Base-by-base conservation (phyloP, 768 basidiomycete species). In the Phylloporus arenicola region DNA sequence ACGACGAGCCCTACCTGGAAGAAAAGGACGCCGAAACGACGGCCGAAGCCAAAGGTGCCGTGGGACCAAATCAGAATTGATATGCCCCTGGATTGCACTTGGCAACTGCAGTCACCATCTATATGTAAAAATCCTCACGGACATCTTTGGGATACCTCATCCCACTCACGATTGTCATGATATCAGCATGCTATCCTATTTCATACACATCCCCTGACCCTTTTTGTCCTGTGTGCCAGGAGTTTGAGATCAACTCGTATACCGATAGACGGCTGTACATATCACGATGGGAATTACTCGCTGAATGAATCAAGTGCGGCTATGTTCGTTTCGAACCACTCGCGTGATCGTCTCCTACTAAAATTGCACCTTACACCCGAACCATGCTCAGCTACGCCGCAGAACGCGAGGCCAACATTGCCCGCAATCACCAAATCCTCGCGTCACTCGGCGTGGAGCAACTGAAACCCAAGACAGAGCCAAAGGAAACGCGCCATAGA, bases 361-460 rank as follows among this genome's bases (percentile, higher is more conserved):
- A 35, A 35, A 35, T 17, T 35, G 34, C 27, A 29, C 27, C 27
- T 29, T 29, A 1, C 1, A 10, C 27, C 27, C 4, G 27, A 29
- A 29, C 8, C 27, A 56, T 62, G 60, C 39, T 43, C 45, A 60
- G 50, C 53, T 75, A 71, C 31, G 69, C 68, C 31, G 57, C 62
- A 30, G 58, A 69, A 49, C 72, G 74, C 4, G 55, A 43, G 0
- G 60, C 50, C 39, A 75, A 72, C 47, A 75, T 76, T 16, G 61
- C 45, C 17, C 64, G 64, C 65, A 84, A 84, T 57, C 69, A 54
- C 52, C 69, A 52, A 25, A 40, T 82, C 3, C 63, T 86, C 35
- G 60, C 59, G 10, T 45, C 51, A 0, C 60, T 83, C 8, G 77
- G 72, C 0, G 64, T 86, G 2, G 42, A 54, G n/a, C 54, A 49